A percentile compares a stretch with the other conserved stretches of the same genome.
phyloP scores from a whole-genome alignment of 2,329 filamentous ascomycete species.

The Hirsutella thompsonii region DNA sequence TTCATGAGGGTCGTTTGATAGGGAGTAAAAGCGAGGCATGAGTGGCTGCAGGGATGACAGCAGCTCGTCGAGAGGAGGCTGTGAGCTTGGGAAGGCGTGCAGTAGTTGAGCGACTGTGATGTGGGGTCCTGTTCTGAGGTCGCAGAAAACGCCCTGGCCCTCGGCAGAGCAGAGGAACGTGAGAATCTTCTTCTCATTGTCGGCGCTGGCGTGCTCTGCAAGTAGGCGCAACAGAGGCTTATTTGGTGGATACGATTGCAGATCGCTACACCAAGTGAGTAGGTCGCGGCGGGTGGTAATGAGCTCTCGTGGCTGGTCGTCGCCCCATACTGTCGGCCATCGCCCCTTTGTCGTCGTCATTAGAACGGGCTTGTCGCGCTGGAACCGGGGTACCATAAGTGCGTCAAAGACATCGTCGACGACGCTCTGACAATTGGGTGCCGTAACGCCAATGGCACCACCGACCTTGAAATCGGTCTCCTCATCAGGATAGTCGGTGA shows the following conservation, averaged over 20 bases:
- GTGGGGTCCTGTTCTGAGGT: conserved; percentile 81
- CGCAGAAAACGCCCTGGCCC: conserved; percentile 85
- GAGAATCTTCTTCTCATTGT: conserved; percentile 80
- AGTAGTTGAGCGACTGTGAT: conserved; percentile 78
- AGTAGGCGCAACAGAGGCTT: conserved; percentile 77
- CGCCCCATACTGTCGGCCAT: conserved; percentile 98
- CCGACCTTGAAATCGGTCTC: conserved; percentile 93
- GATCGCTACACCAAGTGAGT: conserved; percentile 90
- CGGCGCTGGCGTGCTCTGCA: conserved; percentile 69
- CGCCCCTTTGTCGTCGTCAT: conserved; percentile 69
- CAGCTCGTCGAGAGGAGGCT: conserved; percentile 73
- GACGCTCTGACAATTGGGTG: conserved; percentile 63
- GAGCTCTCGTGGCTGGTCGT: conserved; percentile 74
- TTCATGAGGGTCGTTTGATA: conserved; percentile 89
- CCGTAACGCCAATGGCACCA: conserved; percentile 85
- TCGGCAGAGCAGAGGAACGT: conserved; percentile 77
- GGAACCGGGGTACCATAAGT: conserved; percentile 66
- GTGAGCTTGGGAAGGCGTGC: conserved; percentile 80
- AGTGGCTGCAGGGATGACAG: conserved; percentile 71
- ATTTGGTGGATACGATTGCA: conserved; percentile 84
- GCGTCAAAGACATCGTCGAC: conserved; percentile 79
- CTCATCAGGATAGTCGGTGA: conserved; percentile 85
- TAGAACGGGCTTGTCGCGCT: conserved; percentile 72
- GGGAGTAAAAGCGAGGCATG: conserved; percentile 97
- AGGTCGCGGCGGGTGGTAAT: conserved; percentile 81